Base-by-base conservation (phyloP, 208 protist species). In the Wallacemonas sp. region DNA sequence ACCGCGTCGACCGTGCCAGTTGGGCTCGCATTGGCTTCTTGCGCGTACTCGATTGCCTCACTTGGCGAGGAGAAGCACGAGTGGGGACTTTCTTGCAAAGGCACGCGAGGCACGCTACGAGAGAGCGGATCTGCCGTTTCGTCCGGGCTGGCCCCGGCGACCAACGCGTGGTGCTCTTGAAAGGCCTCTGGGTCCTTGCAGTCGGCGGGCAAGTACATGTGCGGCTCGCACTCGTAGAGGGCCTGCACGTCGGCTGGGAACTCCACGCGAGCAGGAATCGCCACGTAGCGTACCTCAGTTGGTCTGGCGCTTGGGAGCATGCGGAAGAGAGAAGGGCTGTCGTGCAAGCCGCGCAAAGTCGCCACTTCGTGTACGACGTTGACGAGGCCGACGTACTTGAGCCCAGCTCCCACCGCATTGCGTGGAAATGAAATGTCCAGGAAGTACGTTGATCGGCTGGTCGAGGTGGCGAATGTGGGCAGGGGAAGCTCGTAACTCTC, bases 391-490 rank as follows among this genome's bases (percentile, higher is more conserved):
- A 58, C 24, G 22, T 46, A 67, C 24, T 47, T 44, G 47, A 56
- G 39, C 14, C 44, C 49, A 0, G 17, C 22, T 14, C 33, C 45
- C n/a, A 58, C 24, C 34, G 42, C 33, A 47, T 47, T 67, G 36
- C 24, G 4, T 0, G 62, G 62, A 17, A 67, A 58, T 0, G 21
- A 38, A 0, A 67, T 34, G 17, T 58, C 22, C 4, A 73, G 12
- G 31, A 54, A 45, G 62, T 73, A 73, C 19, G 54, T 61, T 12
- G 68, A 73, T 17, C 19, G 21, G 15, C 49, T 42, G 27, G 66
- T 34, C 2, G 68, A 36, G 31, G 68, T 73, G 36, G 38, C 28
- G n/a, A 73, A 45, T 6, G 68, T 66, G 6, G 68, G 68, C 11
- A 73, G 38, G 19, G 59, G 68, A 58, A 73, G 17, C 0, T 59